phyloP scores from a whole-genome alignment of 192 early-diverging fungal species.

The Kickxella alabastrina region DNA sequence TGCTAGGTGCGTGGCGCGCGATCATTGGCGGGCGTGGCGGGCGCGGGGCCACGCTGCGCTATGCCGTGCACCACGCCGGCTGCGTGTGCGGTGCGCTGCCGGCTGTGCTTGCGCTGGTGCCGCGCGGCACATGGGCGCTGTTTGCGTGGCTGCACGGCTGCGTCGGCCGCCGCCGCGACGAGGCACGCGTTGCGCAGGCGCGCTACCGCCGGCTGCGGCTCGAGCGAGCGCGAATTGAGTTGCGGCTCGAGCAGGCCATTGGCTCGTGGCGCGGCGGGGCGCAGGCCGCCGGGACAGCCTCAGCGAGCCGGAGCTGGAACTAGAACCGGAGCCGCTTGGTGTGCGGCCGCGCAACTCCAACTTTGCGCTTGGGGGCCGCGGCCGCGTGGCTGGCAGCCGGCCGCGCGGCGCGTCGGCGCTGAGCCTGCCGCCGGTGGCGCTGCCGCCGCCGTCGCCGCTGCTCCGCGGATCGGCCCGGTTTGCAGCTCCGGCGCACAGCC shows the following conservation, averaged over 20 bases:
- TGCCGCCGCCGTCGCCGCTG: not conserved
- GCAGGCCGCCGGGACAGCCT: not conserved
- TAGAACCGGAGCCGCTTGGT: not conserved
- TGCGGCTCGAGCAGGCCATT: constrained; percentile 28
- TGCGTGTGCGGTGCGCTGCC: constrained; percentile 36
- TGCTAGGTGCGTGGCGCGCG: constrained; percentile 12
- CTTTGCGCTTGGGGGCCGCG: not conserved
- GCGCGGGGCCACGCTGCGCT: constrained; percentile 29
- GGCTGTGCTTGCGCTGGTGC: constrained; percentile 27
- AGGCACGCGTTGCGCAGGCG: constrained; percentile 13
- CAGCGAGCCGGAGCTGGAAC: not conserved
- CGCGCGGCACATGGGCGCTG: constrained; percentile 47
- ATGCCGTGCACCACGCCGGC: constrained; percentile 28
- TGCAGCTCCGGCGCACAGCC: too few species aligned
- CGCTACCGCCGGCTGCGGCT: constrained; percentile 17
- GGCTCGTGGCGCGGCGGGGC: constrained; percentile 43
- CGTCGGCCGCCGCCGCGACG: constrained; percentile 27
- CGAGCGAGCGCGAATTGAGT: constrained; percentile 28
- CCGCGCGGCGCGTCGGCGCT: not conserved
- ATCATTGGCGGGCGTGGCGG: not conserved
- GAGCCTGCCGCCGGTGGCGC: too few species aligned
- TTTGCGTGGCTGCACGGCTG: constrained; percentile 40
- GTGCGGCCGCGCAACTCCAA: not conserved
- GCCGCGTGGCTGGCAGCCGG: not conserved
- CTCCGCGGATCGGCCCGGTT: too few species aligned